A percentile compares a stretch with the other conserved stretches of the same genome.
Evolutionary conservation across 164 flowering plant genomes (phyloP).

Genomic region (Berberis thunbergii): DNA sequence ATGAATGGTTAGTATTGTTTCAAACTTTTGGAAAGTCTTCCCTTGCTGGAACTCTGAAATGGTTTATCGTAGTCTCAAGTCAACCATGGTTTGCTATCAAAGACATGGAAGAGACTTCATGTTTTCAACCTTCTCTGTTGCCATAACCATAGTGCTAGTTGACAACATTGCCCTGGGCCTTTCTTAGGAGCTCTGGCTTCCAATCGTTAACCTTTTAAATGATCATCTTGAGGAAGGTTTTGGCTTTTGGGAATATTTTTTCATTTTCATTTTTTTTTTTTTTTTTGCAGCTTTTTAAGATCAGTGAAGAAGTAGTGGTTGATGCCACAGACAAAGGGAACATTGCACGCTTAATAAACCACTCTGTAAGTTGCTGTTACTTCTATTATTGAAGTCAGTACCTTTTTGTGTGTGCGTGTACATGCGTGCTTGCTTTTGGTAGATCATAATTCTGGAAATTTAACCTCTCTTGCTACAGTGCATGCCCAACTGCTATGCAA

Average conservation of each 20-base stretch:
- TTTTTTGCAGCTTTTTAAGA: constrained; percentile 74
- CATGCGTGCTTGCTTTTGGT: not conserved
- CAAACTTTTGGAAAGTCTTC: too few species aligned
- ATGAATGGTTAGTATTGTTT: too few species aligned
- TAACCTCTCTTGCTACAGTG: constrained; percentile 41
- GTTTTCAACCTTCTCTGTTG: too few species aligned
- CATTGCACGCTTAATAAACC: constrained; percentile 90
- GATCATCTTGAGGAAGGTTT: too few species aligned
- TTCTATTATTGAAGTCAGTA: not conserved
- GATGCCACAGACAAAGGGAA: constrained; percentile 93
- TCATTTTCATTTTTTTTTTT: not conserved
- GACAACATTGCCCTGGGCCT: too few species aligned
- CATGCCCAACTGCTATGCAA: constrained; percentile 92
- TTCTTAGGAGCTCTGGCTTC: too few species aligned
- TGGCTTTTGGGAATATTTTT: not conserved
- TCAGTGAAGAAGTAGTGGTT: constrained; percentile 89
- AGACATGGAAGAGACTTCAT: too few species aligned
- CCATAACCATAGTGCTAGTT: too few species aligned
- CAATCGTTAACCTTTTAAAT: too few species aligned
- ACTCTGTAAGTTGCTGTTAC: constrained; percentile 58
- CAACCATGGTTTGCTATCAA: too few species aligned
- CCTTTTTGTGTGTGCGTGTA: not conserved
- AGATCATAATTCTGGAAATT: constrained; percentile 2
- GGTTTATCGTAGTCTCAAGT: too few species aligned
- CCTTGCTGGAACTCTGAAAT: too few species aligned